phyloP scores from a whole-genome alignment of 495 filamentous ascomycete genomes.

The Xylaria grammica region DNA sequence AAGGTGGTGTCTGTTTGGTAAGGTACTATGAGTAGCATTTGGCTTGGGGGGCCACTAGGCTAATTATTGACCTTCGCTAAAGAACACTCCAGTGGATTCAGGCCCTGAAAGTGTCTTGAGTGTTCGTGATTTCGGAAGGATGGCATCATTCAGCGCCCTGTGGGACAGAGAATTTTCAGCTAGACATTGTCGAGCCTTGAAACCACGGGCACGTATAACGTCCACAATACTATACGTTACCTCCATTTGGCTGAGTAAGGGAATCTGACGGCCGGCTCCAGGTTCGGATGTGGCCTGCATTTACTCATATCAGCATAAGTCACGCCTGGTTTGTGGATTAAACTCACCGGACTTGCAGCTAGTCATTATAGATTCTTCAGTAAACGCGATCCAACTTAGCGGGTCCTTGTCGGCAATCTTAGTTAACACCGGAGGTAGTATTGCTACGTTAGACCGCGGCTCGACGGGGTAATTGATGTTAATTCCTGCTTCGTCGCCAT shows the following conservation, averaged over 20 bases:
- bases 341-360: slow-evolving; percentile 80
- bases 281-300: slow-evolving; percentile 80
- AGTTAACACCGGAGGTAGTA: slow-evolving; percentile 92
- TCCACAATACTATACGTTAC: neutral
- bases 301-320: slow-evolving; percentile 25
- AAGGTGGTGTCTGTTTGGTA: no score
- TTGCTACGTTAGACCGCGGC: slow-evolving; percentile 75
- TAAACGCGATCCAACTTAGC: slow-evolving; percentile 86
- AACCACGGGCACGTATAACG: neutral
- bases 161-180: no score
- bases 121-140: neutral
- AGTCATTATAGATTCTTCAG: slow-evolving; percentile 89
- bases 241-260: slow-evolving; percentile 24
- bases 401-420: slow-evolving; percentile 88
- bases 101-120: neutral
- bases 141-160: no score
- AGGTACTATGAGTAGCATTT: no score
- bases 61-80: neutral
- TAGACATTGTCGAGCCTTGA: neutral
- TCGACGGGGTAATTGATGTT: slow-evolving; percentile 79
- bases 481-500: slow-evolving; percentile 56
- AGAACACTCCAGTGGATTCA: neutral
- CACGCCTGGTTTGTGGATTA: slow-evolving; percentile 4
- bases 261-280: slow-evolving; percentile 73
- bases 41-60: neutral